Evolutionary conservation across 768 basidiomycete species (phyloP).

Genomic region (Macrolepiota dolichaula): DNA sequence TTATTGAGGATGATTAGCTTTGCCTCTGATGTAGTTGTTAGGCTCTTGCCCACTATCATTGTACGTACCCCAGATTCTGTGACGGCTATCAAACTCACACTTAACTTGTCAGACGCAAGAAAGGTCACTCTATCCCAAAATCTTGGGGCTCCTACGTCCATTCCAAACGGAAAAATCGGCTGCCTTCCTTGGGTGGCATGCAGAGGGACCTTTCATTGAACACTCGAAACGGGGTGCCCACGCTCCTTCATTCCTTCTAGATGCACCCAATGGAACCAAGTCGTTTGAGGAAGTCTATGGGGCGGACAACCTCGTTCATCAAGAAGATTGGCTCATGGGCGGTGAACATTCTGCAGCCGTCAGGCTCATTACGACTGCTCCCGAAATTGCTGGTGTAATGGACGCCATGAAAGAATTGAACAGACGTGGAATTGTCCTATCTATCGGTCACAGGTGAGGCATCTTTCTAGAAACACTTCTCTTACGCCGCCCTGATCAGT

Average conservation of each 20-base stretch:
- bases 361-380: constrained; percentile 82
- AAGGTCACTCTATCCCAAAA: constrained; percentile 65
- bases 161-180: constrained; percentile 64
- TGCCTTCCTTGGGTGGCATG: constrained; percentile 84
- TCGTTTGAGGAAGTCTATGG: constrained; percentile 79
- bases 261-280: constrained; percentile 58
- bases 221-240: constrained; percentile 84
- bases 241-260: constrained; percentile 57
- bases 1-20: background rate
- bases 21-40: constrained; percentile 28
- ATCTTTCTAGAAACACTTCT: background rate
- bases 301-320: constrained; percentile 53
- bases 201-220: constrained; percentile 87
- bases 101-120: constrained; percentile 63
- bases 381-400: constrained; percentile 84
- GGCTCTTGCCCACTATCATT: constrained; percentile 63
- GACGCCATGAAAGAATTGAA: constrained; percentile 56
- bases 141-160: constrained; percentile 66
- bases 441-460: constrained; percentile 83
- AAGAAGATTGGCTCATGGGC: constrained; percentile 65
- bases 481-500: constrained; percentile 5
- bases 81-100: constrained; percentile 1
- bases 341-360: constrained; percentile 48
- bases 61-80: constrained; percentile 35
- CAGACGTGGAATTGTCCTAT: constrained; percentile 69